These are phyloP conservation scores for Melampsora americana DNA, from an alignment of 1,284 basidiomycete genomes.

Conservation along the genomic window DNA sequence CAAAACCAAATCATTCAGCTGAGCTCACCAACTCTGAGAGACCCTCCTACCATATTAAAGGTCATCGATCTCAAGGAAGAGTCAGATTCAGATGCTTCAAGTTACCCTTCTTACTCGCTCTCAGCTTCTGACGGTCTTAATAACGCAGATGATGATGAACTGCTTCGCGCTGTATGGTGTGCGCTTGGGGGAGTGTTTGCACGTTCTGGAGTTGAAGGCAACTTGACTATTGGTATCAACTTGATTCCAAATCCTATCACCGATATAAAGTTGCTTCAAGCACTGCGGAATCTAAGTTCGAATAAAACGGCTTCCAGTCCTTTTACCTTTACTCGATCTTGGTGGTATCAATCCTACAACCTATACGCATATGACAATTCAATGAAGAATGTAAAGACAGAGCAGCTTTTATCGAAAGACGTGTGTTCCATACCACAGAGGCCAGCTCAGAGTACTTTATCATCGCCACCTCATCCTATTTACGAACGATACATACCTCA, in stretches of 20 bases:
- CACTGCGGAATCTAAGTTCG: neutral
- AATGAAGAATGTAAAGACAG: neutral
- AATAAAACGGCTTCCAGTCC: neutral
- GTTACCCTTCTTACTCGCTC: neutral
- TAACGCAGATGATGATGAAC: neutral
- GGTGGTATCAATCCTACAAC: constrained; percentile 31
- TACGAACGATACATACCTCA: constrained; percentile 33
- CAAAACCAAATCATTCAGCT: neutral
- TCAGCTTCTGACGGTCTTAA: neutral
- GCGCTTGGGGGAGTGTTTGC: constrained; percentile 25
- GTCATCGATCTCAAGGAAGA: neutral
- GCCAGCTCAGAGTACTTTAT: constrained; percentile 14
- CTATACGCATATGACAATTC: constrained; percentile 15
- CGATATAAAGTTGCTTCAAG: neutral
- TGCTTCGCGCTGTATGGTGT: constrained; percentile 16
- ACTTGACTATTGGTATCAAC: neutral
- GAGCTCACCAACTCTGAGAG: neutral
- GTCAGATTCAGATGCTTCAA: neutral
- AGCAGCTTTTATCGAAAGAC: neutral
- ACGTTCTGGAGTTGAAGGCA: neutral
- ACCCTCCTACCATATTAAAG: neutral
- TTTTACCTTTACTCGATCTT: constrained; percentile 11
- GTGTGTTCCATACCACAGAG: neutral
- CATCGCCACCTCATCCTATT: constrained; percentile 10
- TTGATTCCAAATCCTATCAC: neutral